Percentiles rank a stretch among this genome's conserved stretches.
phyloP scores from a whole-genome alignment of 2,329 filamentous ascomycete species.

The Aspergillus japonicus region DNA sequence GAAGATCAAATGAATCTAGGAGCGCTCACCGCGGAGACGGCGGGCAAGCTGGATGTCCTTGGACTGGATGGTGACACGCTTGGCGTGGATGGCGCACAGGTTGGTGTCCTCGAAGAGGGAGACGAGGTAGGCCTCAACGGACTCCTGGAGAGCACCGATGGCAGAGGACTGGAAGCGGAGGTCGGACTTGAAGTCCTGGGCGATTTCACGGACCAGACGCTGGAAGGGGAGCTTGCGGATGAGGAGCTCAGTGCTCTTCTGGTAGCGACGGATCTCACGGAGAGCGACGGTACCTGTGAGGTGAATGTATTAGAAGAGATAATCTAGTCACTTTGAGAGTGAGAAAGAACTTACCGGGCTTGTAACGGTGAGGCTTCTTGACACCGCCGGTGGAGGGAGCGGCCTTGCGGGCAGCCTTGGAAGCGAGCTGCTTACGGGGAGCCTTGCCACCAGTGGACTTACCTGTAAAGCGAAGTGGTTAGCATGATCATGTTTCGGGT shows the following conservation, averaged over 20 bases:
- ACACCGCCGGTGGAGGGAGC: slow-evolving; percentile 95
- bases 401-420: slow-evolving; percentile 98
- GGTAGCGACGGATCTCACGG: slow-evolving; percentile 97
- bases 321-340: not conserved
- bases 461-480: slow-evolving; percentile 48
- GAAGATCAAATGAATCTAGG: slow-evolving; percentile 53
- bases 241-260: slow-evolving; percentile 93
- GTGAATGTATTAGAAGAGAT: slow-evolving; percentile 24
- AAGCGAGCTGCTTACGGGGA: slow-evolving; percentile 92
- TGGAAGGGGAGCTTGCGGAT: slow-evolving; percentile 98
- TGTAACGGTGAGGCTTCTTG: slow-evolving; percentile 92
- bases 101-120: slow-evolving; percentile 98
- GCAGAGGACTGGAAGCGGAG: slow-evolving; percentile 98
- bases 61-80: slow-evolving; percentile 92
- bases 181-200: slow-evolving; percentile 91
- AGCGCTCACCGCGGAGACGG: slow-evolving; percentile 90
- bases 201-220: slow-evolving; percentile 94
- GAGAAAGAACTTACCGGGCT: slow-evolving; percentile 61
- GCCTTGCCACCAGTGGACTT: slow-evolving; percentile 75
- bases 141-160: slow-evolving; percentile 96
- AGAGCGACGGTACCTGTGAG: slow-evolving; percentile 79
- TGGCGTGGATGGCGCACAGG: slow-evolving; percentile 97
- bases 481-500: slow-evolving; percentile 20
- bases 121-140: slow-evolving; percentile 97
- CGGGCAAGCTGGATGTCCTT: slow-evolving; percentile 98